phyloP scores from a whole-genome alignment of 148 eudicot species.

The Rhododendron ovatum region DNA sequence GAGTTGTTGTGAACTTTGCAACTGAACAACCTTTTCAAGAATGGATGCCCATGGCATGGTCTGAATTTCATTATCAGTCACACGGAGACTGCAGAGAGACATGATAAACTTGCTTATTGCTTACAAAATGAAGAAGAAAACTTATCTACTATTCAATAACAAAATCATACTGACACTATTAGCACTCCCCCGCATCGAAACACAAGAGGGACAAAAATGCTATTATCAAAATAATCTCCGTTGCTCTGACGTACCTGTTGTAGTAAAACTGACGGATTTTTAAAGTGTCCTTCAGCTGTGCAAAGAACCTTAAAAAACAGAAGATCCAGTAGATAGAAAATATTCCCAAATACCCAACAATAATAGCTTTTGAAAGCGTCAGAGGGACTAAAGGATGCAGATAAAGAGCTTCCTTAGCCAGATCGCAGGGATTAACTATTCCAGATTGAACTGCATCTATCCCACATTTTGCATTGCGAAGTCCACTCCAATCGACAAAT shows the following conservation, averaged over 20 bases:
- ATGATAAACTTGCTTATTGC: neutral
- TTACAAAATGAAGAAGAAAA: neutral
- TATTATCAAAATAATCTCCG: neutral
- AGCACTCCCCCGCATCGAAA: neutral
- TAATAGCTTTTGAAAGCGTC: constrained; percentile 63
- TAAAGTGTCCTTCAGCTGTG: constrained; percentile 78
- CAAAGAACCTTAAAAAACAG: constrained; percentile 83
- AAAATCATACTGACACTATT: neutral
- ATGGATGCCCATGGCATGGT: constrained; percentile 88
- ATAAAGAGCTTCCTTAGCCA: constrained; percentile 84
- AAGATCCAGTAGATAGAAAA: constrained; percentile 76
- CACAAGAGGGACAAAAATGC: neutral
- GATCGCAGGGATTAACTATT: constrained; percentile 64
- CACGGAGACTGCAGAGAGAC: constrained; percentile 70
- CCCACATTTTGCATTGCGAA: constrained; percentile 93
- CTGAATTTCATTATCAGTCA: constrained; percentile 80
- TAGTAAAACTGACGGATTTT: constrained; percentile 74
- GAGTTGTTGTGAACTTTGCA: constrained; percentile 60
- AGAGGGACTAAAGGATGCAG: constrained; percentile 82
- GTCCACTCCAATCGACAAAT: constrained; percentile 95
- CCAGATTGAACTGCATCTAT: constrained; percentile 71
- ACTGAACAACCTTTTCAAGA: constrained; percentile 78
- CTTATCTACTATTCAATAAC: no score
- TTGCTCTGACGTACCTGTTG: constrained; percentile 48
- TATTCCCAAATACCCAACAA: constrained; percentile 84